These are phyloP conservation scores for Amauroascus niger DNA, from an alignment of 2,329 filamentous ascomycete species.

Conservation along the genomic window DNA sequence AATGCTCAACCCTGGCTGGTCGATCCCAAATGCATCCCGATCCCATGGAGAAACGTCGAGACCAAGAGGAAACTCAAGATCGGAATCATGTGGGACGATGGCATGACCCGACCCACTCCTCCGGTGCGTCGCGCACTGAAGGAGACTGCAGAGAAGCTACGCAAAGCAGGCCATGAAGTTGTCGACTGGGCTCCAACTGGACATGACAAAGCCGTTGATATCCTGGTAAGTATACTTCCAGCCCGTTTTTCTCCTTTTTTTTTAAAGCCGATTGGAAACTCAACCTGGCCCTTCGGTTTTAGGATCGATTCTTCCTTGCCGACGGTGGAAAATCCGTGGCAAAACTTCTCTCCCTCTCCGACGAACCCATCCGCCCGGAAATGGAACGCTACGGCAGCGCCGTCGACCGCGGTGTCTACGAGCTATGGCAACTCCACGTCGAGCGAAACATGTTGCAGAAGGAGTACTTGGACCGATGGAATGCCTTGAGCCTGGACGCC, in stretches of 20 bases:
- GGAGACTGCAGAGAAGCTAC: constrained; percentile 27
- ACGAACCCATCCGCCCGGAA: constrained; percentile 39
- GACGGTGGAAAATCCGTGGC: constrained; percentile 42
- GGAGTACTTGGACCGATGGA: constrained; percentile 26
- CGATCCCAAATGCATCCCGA: constrained; percentile 32
- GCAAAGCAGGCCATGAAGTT: constrained; percentile 31
- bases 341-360: constrained; percentile 20
- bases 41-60: constrained; percentile 31
- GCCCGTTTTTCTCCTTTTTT: no score
- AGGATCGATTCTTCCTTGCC: constrained; percentile 34
- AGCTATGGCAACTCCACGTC: constrained; percentile 43
- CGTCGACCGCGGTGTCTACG: constrained; percentile 35
- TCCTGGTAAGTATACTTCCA: constrained; percentile 39
- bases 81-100: constrained; percentile 35
- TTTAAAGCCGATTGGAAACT: no score
- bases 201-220: constrained; percentile 34
- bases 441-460: constrained; percentile 30
- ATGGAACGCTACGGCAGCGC: constrained; percentile 40
- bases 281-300: constrained; percentile 2
- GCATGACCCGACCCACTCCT: constrained; percentile 48
- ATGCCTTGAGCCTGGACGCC: constrained; percentile 35
- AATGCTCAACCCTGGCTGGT: constrained; percentile 29
- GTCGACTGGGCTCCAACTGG: constrained; percentile 39
- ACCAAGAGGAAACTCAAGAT: constrained; percentile 36
- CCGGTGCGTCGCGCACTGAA: constrained; percentile 32